These are phyloP conservation scores for Tinospora cordifolia DNA, from an alignment of 164 flowering plant genomes.

Conservation along the genomic window DNA sequence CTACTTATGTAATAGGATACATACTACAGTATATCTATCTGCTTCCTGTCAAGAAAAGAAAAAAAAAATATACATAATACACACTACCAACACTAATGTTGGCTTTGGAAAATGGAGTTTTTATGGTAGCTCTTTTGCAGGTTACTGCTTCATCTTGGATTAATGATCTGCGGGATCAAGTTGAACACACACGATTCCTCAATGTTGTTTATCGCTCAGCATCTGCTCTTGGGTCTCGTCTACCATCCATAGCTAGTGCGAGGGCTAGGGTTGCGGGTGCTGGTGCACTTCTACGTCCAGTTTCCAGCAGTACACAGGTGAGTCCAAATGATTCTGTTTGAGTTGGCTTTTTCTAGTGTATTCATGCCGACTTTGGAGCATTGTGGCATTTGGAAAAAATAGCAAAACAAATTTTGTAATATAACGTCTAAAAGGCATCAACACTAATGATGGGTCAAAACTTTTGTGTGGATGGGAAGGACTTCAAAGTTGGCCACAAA, in stretches of 20 bases:
- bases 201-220: conserved; percentile 89
- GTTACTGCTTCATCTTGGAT: conserved; percentile 95
- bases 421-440: too few species aligned
- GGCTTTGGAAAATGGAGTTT: background rate
- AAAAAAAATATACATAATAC: too few species aligned
- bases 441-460: too few species aligned
- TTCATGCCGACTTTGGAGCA: background rate
- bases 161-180: conserved; percentile 86
- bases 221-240: conserved; percentile 78
- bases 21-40: too few species aligned
- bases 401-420: too few species aligned
- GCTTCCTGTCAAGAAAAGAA: too few species aligned
- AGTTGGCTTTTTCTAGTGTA: background rate
- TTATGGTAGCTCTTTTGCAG: conserved; percentile 27
- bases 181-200: conserved; percentile 72
- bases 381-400: too few species aligned
- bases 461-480: too few species aligned
- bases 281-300: conserved; percentile 77
- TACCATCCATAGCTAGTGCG: conserved; percentile 81
- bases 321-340: background rate
- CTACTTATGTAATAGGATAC: conserved; percentile 4
- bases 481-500: too few species aligned
- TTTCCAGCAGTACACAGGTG: conserved; percentile 91
- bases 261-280: conserved; percentile 88
- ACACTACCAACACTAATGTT: background rate